Base-by-base conservation (phyloP, 2,329 filamentous ascomycete species). In the Aspergillus sp. region DNA sequence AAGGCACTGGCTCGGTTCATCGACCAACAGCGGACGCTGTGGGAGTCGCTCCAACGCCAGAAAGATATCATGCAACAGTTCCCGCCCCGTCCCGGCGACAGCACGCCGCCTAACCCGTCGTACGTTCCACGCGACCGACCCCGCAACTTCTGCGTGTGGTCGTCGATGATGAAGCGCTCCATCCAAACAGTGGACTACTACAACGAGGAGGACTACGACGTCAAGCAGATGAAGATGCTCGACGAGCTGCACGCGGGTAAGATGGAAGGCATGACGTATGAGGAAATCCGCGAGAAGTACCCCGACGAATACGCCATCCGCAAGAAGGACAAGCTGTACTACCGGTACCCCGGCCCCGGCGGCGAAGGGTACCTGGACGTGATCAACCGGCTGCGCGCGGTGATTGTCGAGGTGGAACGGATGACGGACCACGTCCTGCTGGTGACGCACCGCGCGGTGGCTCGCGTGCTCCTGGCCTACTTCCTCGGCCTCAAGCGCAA, bases 141-240 rank as follows among this genome's bases (percentile, higher is more conserved):
- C 26, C 82, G 89, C 65, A 95, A 96, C 68, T 97, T 96, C 68
- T 99, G 94, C 70, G 90, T 99, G 14, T 99, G 94, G 94, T 96
- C 93, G 0, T 95, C 90, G 2, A 97, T 97, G 93, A 82, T 99
- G 57, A 87, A 89, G 68, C 88, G 94, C 58, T 91, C 89, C 54
- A 86, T 94, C 47, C 85, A 96, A 66, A 95, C 92, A 0, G 91
- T 88, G 0, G 85, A 94, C 58, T 88, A 88, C 69, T 99, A 97
- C 69, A 89, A 95, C 60, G 94, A 97, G 59, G 93, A 97, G 19
- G 90, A 96, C 49, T 96, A 93, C 69, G 94, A 97, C 60, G 86
- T 95, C 62, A 99, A 99, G 76, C 89, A 95, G 61, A 96, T 93
- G 90, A 89, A 92, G 65, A 95, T 96, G 90, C 82, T 99, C 47